Base-by-base conservation (phyloP, 345 rosid genomes). In the Carallia brachiata region DNA sequence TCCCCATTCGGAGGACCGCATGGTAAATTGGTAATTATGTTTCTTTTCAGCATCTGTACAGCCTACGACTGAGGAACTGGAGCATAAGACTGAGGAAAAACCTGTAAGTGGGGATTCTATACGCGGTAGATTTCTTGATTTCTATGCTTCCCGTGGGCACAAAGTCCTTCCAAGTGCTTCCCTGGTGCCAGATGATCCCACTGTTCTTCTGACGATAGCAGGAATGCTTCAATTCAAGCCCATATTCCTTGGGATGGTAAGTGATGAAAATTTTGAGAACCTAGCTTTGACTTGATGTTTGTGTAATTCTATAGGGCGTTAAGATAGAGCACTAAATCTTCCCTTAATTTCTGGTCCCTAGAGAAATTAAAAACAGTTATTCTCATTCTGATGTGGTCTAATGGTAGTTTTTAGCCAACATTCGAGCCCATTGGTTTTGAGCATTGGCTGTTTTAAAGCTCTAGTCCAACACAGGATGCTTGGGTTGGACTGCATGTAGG, bases 211-310 rank as follows among this genome's bases (percentile, higher is more conserved):
- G 73, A 94, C 96, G 23, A 94, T 94, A 48, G 98, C 98, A 34
- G 98, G 98, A 73, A 94, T 94, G 98, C 95, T 94, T 82, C 98
- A 90, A 70, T 94, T 94, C 73, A 94, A 94, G 82, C 98, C 96
- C 57, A 75, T 94, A 73, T 94, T 91, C 70, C 98, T 94, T 34
- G 98, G 98, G 66, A 86, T 87, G 96, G 98, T 76, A 82, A n/a
- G 34, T 31, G 27, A 44, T 19, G 30, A 61, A 68, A 1, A 27
- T 36, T 19, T 61, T 56, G 52, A 10, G 32, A 19, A n/a, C 0
- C 9, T n/a, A 30, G 30, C 30, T 15, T 39, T 37, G 6, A 36
- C 32, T 39, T 27, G 40, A 10, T 56, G 27, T 6, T 28, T 44
- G 15, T 55, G 17, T 57, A 44, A 12, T 4, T 12, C 50, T 44